Evolutionary conservation across 306 rosid genomes (phyloP).

Genomic region (Castanea sativa): DNA sequence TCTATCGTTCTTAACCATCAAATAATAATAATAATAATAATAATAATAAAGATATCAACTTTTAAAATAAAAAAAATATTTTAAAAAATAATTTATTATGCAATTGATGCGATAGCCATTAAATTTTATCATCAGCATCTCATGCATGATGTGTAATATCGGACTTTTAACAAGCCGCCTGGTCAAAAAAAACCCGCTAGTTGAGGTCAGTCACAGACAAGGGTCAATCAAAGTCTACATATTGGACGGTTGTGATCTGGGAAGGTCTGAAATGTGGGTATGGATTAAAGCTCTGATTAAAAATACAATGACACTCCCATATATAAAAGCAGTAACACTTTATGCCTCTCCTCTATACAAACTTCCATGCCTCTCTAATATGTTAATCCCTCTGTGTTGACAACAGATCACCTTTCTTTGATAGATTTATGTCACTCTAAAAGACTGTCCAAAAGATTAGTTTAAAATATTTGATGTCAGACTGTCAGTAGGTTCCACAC

Average conservation of each 20-base stretch:
- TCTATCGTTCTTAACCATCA: too few relatives aligned
- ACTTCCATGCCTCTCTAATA: neutral
- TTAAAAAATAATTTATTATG: too few relatives aligned
- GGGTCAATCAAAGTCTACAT: conserved; percentile 45
- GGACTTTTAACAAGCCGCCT: neutral
- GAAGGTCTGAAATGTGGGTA: neutral
- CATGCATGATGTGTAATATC: too few relatives aligned
- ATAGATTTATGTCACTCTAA: neutral
- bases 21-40: too few relatives aligned
- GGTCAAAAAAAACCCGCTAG: neutral
- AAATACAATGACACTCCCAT: neutral
- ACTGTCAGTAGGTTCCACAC: conserved; percentile 24
- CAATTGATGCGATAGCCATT: too few relatives aligned
- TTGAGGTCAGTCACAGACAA: conserved; percentile 28
- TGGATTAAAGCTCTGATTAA: neutral
- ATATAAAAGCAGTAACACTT: neutral
- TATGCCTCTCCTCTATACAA: neutral
- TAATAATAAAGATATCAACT: too few relatives aligned
- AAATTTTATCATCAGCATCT: too few relatives aligned
- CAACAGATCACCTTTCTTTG: conserved; percentile 33
- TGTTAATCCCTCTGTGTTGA: conserved; percentile 13
- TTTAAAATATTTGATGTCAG: conserved; percentile 28
- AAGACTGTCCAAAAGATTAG: neutral
- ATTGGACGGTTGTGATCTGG: conserved; percentile 20
- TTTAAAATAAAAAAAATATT: too few relatives aligned